These are phyloP conservation scores for Pichia scutulata DNA, from an alignment of 805 yeast genomes.

Conservation along the genomic window DNA sequence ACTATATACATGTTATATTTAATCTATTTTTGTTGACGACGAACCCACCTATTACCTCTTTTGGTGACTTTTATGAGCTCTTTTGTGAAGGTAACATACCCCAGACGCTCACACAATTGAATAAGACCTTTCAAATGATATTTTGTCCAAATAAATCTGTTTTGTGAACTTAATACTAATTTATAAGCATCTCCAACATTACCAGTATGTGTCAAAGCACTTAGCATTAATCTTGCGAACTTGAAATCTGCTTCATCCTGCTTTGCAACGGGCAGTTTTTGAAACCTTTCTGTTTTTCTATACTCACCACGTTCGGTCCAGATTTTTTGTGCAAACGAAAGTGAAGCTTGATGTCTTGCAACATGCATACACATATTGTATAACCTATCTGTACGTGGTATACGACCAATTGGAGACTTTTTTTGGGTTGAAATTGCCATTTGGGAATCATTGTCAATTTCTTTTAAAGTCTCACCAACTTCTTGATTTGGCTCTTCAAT, in stretches of 20 bases:
- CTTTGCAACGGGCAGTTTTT: slow-evolving; percentile 25
- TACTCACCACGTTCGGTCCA: slow-evolving; percentile 78
- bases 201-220: slow-evolving; percentile 46
- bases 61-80: slow-evolving; percentile 21
- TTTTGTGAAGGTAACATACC: slow-evolving; percentile 31
- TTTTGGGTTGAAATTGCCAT: neutral
- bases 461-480: slow-evolving; percentile 6
- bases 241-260: slow-evolving; percentile 48
- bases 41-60: slow-evolving; percentile 14
- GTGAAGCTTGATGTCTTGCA: slow-evolving; percentile 47
- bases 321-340: slow-evolving; percentile 51
- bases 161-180: slow-evolving; percentile 57
- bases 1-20: neutral
- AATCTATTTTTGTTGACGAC: slow-evolving; percentile 6
- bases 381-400: slow-evolving; percentile 38
- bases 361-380: slow-evolving; percentile 62
- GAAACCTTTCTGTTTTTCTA: slow-evolving; percentile 49
- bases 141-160: slow-evolving; percentile 62
- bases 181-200: slow-evolving; percentile 62
- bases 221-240: slow-evolving; percentile 69
- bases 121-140: slow-evolving; percentile 37
- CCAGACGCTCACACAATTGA: slow-evolving; percentile 33
- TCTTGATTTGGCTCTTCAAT: slow-evolving; percentile 16
- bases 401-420: slow-evolving; percentile 5
- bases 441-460: slow-evolving; percentile 12